phyloP scores from a whole-genome alignment of 2,329 filamentous ascomycete species.

The Alternaria sp. region DNA sequence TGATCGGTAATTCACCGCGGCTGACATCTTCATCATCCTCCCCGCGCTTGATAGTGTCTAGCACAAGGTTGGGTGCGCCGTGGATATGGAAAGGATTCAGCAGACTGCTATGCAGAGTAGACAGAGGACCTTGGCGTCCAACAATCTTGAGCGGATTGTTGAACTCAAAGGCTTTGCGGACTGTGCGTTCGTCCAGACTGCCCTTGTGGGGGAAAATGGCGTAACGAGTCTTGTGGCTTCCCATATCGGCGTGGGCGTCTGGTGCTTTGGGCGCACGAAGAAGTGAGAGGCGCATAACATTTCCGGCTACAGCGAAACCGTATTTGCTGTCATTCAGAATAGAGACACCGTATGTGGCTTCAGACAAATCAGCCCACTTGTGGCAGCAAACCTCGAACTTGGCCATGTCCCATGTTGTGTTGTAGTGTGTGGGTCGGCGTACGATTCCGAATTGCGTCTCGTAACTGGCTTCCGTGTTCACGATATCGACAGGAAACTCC shows the following conservation, averaged over 20 bases:
- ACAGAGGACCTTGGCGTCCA: constrained; percentile 40
- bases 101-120: constrained; percentile 36
- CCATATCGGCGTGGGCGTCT: constrained; percentile 95
- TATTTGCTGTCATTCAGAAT: constrained; percentile 97
- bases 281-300: constrained; percentile 86
- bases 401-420: constrained; percentile 97
- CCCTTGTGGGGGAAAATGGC: constrained; percentile 88
- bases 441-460: constrained; percentile 94
- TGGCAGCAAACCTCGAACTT: constrained; percentile 98
- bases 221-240: constrained; percentile 84
- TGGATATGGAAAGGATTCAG: constrained; percentile 71
- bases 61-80: constrained; percentile 71
- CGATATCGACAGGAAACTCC: constrained; percentile 92
- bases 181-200: constrained; percentile 72
- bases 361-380: constrained; percentile 90
- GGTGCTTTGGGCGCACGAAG: constrained; percentile 90
- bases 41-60: constrained; percentile 92
- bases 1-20: constrained; percentile 62
- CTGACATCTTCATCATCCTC: constrained; percentile 64
- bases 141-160: constrained; percentile 78
- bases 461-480: constrained; percentile 91
- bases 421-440: constrained; percentile 93
- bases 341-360: constrained; percentile 87
- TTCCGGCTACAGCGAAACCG: constrained; percentile 89
- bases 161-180: constrained; percentile 87